Base-by-base conservation (phyloP, 768 basidiomycete species). In the Hypholoma fasciculare region DNA sequence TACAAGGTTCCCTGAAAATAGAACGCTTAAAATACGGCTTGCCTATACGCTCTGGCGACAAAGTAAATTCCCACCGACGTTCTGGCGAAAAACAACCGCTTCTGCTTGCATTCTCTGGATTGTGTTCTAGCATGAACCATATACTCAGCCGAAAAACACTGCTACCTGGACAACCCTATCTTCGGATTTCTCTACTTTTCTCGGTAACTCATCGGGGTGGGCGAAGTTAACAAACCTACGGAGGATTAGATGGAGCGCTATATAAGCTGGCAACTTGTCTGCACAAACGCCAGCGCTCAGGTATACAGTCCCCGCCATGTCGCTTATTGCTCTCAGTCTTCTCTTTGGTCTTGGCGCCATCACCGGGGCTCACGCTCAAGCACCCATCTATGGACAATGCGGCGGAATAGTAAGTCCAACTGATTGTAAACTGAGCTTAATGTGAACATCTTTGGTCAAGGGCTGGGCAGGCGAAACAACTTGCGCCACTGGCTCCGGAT, bases 31-130 rank as follows among this genome's bases (percentile, higher is more conserved):
- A 42, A 42, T 42, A 42, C 40, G 16, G 1, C 17, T 42, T 17
- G 40, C 13, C 13, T 14, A 3, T 34, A 34, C 16, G 38, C 40
- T 42, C 3, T 16, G 40, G 7, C 13, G 40, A 14, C 40, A 17
- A 16, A 16, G 13, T 42, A 42, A 17, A 42, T 14, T 42, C 40
- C 40, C 40, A 53, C 71, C 71, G 71, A 72, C 55, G 65, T 69
- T 72, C 66, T 61, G 58, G 71, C 71, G 71, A 72, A 64, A 63
- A 69, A 66, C 62, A 60, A 20, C 71, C 71, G 66, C 30, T 9
- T 6, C 30, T 34, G 30, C 6, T 1, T 3, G 9, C 30, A 34
- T 34, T 34, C 30, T 34, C 30, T 34, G 2, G 30, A 6, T 34
- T 34, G 6, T 34, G 6, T 9, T 9, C 30, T 9, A 34, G 30